Evolutionary conservation across 2,329 filamentous ascomycete genomes (phyloP), one percentile per base, ranked within the genome.

Genomic region (Westerdykella aurantiaca): DNA sequence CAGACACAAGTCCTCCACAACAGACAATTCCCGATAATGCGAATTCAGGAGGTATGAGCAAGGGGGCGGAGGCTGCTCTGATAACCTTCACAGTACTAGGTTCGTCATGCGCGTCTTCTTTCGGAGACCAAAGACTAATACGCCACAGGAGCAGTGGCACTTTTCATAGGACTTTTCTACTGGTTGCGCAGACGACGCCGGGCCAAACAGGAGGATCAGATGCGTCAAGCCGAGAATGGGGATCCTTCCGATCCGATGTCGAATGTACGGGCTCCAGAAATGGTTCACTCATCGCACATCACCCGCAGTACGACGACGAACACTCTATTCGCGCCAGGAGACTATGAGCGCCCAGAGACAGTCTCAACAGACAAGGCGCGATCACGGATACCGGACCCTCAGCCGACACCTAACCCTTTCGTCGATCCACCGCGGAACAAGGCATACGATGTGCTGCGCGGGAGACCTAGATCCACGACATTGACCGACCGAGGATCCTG

Each of bases 351-450:
- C 3, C 62, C 63, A 2, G 61, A 63, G 49, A 66, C 63, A 1
- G 58, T 64, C 0, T 63, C 62, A 1, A 64, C 62, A 6, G 42
- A 55, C 12, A 45, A 44, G 12, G 16, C 39, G n/a, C 29, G n/a
- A 10, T 61, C 58, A 1, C 52, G 51, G 14, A 51, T 58, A 14
- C 43, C 45, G 11, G 42, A 47, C n/a, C 45, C 56, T 7, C 48
- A 52, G 21, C 61, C 53, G 11, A 64, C 61, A 7, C 56, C 64
- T 2, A 67, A 67, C 18, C 64, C 64, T 1, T 67, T 67, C 37
- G 60, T 55, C 1, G 60, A 66, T 31, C 63, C 64, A 5, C 61
- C 60, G 2, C 56, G 55, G 12, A 65, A 66, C 40, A 67, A 67
- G 47, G 60, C 64, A 2, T 67, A 62, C 29, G 64, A 67, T 41